A percentile compares a stretch with the other conserved stretches of the same genome.
Evolutionary conservation across 2,329 filamentous ascomycete species (phyloP).

Genomic region (Aphanoascus verrucosus): DNA sequence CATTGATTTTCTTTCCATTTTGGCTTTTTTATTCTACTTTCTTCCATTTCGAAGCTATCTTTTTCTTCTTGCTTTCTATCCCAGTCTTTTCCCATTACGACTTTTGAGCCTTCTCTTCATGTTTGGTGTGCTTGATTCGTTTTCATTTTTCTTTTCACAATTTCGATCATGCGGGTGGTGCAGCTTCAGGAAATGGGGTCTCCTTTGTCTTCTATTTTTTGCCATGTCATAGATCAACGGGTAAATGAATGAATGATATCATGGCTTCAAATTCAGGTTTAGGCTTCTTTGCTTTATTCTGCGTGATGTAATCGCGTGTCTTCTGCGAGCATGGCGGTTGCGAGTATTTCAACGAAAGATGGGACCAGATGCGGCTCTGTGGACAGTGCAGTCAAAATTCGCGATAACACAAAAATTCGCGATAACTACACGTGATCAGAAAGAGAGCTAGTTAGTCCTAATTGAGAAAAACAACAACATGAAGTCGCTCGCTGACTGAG

Average conservation of each 20-base stretch:
- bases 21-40: neutral
- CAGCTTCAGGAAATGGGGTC: neutral
- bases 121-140: neutral
- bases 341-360: too few species aligned
- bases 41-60: neutral
- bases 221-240: constrained; percentile 11
- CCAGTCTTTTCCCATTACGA: neutral
- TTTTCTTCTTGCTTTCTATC: neutral
- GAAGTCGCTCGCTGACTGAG: too few species aligned
- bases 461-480: too few species aligned
- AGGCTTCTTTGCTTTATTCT: neutral
- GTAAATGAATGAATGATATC: constrained; percentile 12
- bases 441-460: too few species aligned
- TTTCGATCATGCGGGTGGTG: constrained; percentile 1
- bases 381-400: too few species aligned
- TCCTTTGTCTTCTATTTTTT: constrained; percentile 4
- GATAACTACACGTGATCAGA: too few species aligned
- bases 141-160: neutral
- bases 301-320: too few species aligned
- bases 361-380: too few species aligned
- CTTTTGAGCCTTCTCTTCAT: neutral
- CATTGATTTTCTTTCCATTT: neutral
- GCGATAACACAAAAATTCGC: too few species aligned
- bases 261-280: constrained; percentile 1
- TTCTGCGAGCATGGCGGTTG: too few species aligned